These are phyloP conservation scores for Phytopythium helicoides DNA, from an alignment of 352 stramenopile species.

Conservation along the genomic window DNA sequence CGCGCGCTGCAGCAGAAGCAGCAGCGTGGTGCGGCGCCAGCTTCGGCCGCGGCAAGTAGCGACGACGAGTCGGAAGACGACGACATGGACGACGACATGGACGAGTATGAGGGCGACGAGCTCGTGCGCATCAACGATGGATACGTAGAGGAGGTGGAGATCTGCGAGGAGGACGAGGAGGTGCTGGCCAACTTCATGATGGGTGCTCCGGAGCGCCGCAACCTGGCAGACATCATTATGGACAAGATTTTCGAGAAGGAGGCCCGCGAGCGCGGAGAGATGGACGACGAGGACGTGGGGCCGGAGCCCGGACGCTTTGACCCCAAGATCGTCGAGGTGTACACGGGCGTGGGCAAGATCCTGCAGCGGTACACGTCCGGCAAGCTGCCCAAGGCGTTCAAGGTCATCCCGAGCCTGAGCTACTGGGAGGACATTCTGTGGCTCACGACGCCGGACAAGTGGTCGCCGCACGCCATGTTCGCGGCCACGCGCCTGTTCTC, in stretches of 20 bases:
- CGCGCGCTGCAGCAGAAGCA: constrained; percentile 45
- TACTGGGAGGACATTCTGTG: constrained; percentile 99
- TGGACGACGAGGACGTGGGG: constrained; percentile 54
- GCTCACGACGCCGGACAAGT: constrained; percentile 96
- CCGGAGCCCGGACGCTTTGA: constrained; percentile 70
- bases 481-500: constrained; percentile 97
- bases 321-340: constrained; percentile 98
- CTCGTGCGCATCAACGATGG: constrained; percentile 89
- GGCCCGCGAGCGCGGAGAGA: constrained; percentile 76
- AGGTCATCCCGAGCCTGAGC: constrained; percentile 98
- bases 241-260: constrained; percentile 99
- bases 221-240: constrained; percentile 99
- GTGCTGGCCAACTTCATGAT: constrained; percentile 88
- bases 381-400: constrained; percentile 99
- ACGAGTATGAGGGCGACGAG: constrained; percentile 88
- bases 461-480: constrained; percentile 98
- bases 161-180: constrained; percentile 86
- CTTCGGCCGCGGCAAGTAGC: constrained; percentile 46
- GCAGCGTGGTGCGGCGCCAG: constrained; percentile 8
- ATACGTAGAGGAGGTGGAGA: constrained; percentile 90
- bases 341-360: constrained; percentile 98
- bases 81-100: constrained; percentile 85
- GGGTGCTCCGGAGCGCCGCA: constrained; percentile 80
- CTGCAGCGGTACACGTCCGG: constrained; percentile 96
- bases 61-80: constrained; percentile 71